Evolutionary conservation across 116 monocot genomes (phyloP), one percentile per base, ranked within the genome.

Genomic region (Cymodocea nodosa): DNA sequence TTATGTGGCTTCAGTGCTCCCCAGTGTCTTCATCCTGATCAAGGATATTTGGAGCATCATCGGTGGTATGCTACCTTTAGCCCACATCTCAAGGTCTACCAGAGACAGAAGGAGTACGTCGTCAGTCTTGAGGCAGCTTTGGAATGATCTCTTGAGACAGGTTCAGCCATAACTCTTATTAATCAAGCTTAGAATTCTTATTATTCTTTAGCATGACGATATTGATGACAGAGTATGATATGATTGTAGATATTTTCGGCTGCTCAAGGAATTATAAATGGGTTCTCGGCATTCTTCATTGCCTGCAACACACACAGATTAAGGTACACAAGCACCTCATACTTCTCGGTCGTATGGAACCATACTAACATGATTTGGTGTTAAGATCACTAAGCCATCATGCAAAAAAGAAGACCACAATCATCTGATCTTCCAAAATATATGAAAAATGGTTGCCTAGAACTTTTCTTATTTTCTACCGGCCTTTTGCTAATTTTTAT

Each of bases 81-180:
- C 58, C 44, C 53, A 55, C 52, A 25, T 85, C 23, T 78, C 82
- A 18, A 62, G 66, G 59, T 57, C 73, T 3, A 65, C 65, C 36
- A 59, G 65, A 65, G 56, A 44, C 56, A 24, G 76, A 30, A 19
- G 69, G 49, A 78, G 79, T n/a, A 62, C 61, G 23, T 80, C 87
- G 18, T n/a, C n/a, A n/a, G 44, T 78, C 5, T 75, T 81, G 78
- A 48, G 58, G 53, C 70, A 50, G 4, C 83, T 87, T 15, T 83
- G 83, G 83, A 73, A 78, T 25, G 84, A 87, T 66, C 68, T 87
- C 59, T 81, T 83, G 64, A 83, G 81, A 35, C 67, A 87, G 73
- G 87, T 87, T 60, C 34, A 4, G 18, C 35, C 17, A 24, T 23
- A 23, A 19, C 10, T n/a, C n/a, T n/a, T n/a, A n/a, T 64, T 16